Conservation (phyloP, 2,329 filamentous ascomycete genomes). For the Colletotrichum sp. region DNA sequence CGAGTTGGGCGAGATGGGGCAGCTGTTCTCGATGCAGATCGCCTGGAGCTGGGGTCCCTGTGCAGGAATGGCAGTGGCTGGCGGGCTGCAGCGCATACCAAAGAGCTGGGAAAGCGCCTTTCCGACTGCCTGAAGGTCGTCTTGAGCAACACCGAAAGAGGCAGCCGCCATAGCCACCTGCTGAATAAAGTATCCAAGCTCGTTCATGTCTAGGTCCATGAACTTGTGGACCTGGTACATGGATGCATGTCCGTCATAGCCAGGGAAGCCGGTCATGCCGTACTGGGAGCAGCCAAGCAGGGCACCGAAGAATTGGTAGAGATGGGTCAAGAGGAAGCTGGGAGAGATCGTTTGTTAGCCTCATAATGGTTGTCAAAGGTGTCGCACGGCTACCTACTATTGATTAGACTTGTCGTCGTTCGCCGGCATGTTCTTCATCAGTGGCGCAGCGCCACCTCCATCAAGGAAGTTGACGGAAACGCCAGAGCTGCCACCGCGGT, state of each 20-base stretch:
- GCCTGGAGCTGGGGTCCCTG: constrained; percentile 55
- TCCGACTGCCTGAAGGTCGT: constrained; percentile 55
- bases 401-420: constrained; percentile 56
- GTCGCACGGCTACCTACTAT: constrained; percentile 47
- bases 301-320: constrained; percentile 66
- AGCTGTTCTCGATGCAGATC: constrained; percentile 59
- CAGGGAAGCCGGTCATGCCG: constrained; percentile 52
- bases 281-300: constrained; percentile 61
- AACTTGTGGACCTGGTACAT: constrained; percentile 63
- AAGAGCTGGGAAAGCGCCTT: constrained; percentile 55
- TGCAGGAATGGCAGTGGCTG: constrained; percentile 47
- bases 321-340: constrained; percentile 63
- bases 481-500: constrained; percentile 49
- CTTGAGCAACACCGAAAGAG: constrained; percentile 62
- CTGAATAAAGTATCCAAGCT: constrained; percentile 64
- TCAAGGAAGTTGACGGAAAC: constrained; percentile 65
- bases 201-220: constrained; percentile 58
- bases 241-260: constrained; percentile 50
- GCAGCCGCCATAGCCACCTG: constrained; percentile 62
- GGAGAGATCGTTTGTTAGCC: not conserved
- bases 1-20: constrained; percentile 49
- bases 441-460: constrained; percentile 59
- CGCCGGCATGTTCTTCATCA: constrained; percentile 61
- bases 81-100: constrained; percentile 54
- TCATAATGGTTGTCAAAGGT: not conserved